Evolutionary conservation across 148 eudicot genomes (phyloP), one percentile per base, ranked within the genome.

Genomic region (Rhododendron simsii): DNA sequence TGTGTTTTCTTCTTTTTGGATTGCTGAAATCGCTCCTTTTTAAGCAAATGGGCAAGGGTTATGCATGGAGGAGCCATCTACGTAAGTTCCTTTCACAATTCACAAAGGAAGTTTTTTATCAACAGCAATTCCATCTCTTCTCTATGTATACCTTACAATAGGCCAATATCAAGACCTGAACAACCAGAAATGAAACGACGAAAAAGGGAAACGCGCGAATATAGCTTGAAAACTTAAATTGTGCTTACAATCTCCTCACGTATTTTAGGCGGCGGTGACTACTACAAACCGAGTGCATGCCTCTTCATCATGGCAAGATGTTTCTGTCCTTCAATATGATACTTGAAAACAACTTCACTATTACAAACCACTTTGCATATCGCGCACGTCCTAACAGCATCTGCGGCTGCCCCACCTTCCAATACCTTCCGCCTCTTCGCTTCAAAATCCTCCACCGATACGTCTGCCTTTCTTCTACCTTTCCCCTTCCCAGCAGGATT

Each of bases 341-440:
- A 69, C 9, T 39, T 76, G 87, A 86, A 91, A 80, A 92, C 95
- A 6, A 87, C 81, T 10, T 91, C 95, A 74, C 94, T 92, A 39
- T 92, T 93, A 79, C 95, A 93, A 50, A 92, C 91, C 33, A 92
- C 92, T 79, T 93, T 92, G 81, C 95, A 92, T 9, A 89, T 33
- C 4, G 23, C 44, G 79, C 95, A 93, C 11, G 81, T 88, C 81
- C 89, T 89, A 16, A 91, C 89, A 20, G 88, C 73, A 59, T 86
- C 78, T 16, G 80, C 89, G 8, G 90, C 86, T 6, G 93, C 89
- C 7, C 95, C 94, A 81, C 91, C 88, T 63, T 86, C 90, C 89
- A 90, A 65, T 44, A 93, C 87, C 82, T 88, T 93, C 89, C 88
- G 84, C 63, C 77, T 91, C 86, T 93, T 93, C 1, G 89, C 86